phyloP scores from a whole-genome alignment of 2,329 filamentous ascomycete species.

The Thermothelomyces thermophilus region DNA sequence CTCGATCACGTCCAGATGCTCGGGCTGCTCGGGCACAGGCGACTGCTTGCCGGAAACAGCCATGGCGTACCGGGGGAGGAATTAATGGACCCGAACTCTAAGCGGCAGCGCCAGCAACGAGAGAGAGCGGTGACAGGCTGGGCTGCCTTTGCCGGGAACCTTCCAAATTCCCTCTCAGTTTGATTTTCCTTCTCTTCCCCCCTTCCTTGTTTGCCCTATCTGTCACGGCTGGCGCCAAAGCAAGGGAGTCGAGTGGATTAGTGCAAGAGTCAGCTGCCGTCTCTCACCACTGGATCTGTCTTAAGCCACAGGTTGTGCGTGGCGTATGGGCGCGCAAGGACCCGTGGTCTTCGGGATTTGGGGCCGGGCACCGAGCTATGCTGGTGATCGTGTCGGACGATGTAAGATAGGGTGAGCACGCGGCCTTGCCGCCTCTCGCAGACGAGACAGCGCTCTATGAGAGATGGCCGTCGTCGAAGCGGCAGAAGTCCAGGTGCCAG shows the following conservation, averaged over 20 bases:
- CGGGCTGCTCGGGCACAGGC: constrained; percentile 9
- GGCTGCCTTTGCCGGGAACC: not conserved
- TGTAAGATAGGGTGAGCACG: no score
- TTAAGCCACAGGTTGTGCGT: no score
- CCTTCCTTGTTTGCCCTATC: no score
- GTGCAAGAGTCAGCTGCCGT: no score
- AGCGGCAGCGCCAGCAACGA: not conserved
- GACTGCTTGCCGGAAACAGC: constrained; percentile 11
- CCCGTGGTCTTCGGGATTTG: no score
- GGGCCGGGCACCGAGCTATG: not conserved
- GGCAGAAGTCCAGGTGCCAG: not conserved
- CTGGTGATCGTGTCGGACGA: not conserved
- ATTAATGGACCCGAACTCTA: not conserved
- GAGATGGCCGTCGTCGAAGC: not conserved
- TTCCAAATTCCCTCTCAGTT: no score
- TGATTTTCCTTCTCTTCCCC: no score
- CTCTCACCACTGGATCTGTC: no score
- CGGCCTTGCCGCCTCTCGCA: not conserved
- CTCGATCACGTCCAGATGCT: constrained; percentile 29
- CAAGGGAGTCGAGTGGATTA: no score
- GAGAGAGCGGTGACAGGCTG: not conserved
- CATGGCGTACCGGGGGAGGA: constrained; percentile 13
- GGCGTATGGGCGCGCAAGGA: no score
- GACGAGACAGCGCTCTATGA: not conserved
- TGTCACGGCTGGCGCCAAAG: no score